Percentiles rank a stretch among this genome's conserved stretches.
phyloP scores from a whole-genome alignment of 768 basidiomycete species.

The Kondoa subrosea region DNA sequence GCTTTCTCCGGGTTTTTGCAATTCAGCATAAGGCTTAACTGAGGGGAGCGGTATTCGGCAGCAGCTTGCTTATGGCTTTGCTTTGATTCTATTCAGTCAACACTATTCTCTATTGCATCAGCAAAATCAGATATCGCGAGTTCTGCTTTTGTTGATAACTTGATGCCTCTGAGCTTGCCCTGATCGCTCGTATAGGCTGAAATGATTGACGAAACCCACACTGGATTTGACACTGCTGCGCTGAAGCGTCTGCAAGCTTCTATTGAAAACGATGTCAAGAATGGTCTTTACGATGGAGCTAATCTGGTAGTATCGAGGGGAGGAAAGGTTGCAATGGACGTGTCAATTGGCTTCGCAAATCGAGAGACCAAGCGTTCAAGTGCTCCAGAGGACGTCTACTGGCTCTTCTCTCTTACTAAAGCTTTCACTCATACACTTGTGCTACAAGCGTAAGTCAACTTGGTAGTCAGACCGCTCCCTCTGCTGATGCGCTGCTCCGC shows the following conservation, averaged over 20 bases:
- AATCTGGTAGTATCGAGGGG: background rate
- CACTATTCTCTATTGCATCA: no score
- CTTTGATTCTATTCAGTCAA: no score
- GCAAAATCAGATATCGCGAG: background rate
- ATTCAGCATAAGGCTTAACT: no score
- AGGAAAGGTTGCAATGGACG: background rate
- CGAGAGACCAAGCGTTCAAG: background rate
- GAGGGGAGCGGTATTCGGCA: no score
- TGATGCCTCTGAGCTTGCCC: background rate
- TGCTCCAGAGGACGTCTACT: background rate
- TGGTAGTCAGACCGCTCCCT: no score
- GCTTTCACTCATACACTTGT: background rate
- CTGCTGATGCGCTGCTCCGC: no score
- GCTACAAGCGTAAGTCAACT: no score
- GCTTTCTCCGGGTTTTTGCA: no score
- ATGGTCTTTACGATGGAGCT: background rate
- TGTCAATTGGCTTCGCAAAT: background rate
- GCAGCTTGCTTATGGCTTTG: no score
- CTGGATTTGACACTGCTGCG: background rate
- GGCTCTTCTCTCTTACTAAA: background rate
- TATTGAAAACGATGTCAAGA: background rate
- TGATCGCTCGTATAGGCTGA: background rate
- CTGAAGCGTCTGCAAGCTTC: background rate
- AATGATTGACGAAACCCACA: background rate
- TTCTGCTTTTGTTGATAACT: background rate